phyloP scores from a whole-genome alignment of 495 filamentous ascomycete species.

The Aspergillus avenaceus region DNA sequence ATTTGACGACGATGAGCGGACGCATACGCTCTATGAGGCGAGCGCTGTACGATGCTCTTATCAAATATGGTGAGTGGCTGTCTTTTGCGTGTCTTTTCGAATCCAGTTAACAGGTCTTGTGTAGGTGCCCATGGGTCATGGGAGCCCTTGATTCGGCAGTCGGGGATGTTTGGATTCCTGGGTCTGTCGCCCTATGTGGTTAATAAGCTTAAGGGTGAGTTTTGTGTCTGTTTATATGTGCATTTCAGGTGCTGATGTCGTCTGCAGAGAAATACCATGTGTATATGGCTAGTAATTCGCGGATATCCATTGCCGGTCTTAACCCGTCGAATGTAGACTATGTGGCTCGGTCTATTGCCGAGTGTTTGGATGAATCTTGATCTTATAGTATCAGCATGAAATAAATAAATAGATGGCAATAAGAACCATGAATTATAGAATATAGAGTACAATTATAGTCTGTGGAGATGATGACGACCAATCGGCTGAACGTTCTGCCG shows the following conservation, averaged over 20 bases:
- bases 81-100: background rate
- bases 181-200: slow-evolving; percentile 26
- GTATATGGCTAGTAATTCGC: slow-evolving; percentile 35
- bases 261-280: slow-evolving; percentile 32
- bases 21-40: slow-evolving; percentile 33
- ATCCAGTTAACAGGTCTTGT: background rate
- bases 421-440: no score
- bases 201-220: slow-evolving; percentile 24
- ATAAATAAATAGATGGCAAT: background rate
- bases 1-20: slow-evolving; percentile 36
- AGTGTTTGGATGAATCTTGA: slow-evolving; percentile 6
- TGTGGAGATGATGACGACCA: background rate
- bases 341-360: slow-evolving; percentile 28
- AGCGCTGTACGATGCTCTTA: slow-evolving; percentile 22
- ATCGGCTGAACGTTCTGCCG: slow-evolving; percentile 5
- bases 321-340: slow-evolving; percentile 38
- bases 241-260: background rate
- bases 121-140: slow-evolving; percentile 30
- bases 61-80: slow-evolving; percentile 8
- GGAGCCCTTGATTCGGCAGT: slow-evolving; percentile 31
- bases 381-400: no score
- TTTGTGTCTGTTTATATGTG: background rate
- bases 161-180: slow-evolving; percentile 42
- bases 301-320: slow-evolving; percentile 38
- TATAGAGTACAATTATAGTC: no score